A percentile compares a stretch with the other conserved stretches of the same genome.
phyloP scores from a whole-genome alignment of 225 moss, liverwort and hornwort species.

The Pleurozium schreberi region DNA sequence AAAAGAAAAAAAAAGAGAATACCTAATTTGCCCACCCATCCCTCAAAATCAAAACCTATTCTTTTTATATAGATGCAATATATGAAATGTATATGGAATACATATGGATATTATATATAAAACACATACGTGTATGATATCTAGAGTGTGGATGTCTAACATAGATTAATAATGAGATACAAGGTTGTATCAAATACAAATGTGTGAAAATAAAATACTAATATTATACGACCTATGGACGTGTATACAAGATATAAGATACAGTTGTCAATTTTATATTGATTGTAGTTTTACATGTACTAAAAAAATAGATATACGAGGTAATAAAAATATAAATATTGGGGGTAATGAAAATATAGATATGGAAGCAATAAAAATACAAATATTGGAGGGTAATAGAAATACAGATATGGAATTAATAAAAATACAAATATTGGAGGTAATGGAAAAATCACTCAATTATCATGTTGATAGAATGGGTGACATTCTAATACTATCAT shows the following conservation, averaged over 20 bases:
- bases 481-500: background rate
- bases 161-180: rapidly evolving
- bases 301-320: background rate
- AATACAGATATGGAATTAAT: no score
- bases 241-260: rapidly evolving
- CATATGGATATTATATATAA: no score
- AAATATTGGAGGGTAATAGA: no score
- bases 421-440: no score
- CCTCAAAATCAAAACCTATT: background rate
- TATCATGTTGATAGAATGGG: background rate
- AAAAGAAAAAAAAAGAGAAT: background rate
- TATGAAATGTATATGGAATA: background rate
- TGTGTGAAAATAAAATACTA: background rate
- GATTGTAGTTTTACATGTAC: rapidly evolving
- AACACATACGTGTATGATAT: background rate
- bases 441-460: background rate
- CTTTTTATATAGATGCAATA: background rate
- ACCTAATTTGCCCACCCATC: background rate
- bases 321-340: no score
- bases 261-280: background rate
- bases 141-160: background rate
- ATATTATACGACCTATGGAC: rapidly evolving
- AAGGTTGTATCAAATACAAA: background rate
- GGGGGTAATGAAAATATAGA: no score
- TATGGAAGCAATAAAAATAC: no score